These are phyloP conservation scores for Geotrichum bryndzae DNA, from an alignment of 1,139 yeast species.

Conservation along the genomic window DNA sequence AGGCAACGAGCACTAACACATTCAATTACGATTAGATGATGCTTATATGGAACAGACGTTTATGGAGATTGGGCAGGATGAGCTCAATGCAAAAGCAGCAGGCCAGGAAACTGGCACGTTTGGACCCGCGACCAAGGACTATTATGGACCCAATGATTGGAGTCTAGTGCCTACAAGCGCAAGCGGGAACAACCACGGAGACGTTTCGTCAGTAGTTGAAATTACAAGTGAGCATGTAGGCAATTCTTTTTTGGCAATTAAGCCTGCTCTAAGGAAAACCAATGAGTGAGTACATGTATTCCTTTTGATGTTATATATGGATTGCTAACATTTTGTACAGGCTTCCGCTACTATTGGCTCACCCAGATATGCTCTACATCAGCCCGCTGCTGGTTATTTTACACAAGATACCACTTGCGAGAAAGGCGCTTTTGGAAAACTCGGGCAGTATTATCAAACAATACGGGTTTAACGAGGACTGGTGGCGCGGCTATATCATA, in stretches of 20 bases:
- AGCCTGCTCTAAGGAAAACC: constrained; percentile 16
- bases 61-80: constrained; percentile 19
- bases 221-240: constrained; percentile 8
- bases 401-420: constrained; percentile 40
- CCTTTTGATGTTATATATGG: background rate
- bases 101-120: constrained; percentile 22
- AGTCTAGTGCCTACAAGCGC: constrained; percentile 24
- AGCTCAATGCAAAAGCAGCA: constrained; percentile 1
- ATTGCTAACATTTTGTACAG: background rate
- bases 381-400: constrained; percentile 42
- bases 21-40: background rate
- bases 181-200: background rate
- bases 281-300: constrained; percentile 11
- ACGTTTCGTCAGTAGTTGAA: constrained; percentile 3
- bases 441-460: constrained; percentile 31
- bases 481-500: constrained; percentile 42
- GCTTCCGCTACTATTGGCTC: constrained; percentile 39
- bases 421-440: constrained; percentile 35
- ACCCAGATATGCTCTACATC: constrained; percentile 34
- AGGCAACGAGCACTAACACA: background rate
- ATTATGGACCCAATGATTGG: constrained; percentile 28
- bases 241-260: constrained; percentile 8
- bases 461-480: constrained; percentile 39
- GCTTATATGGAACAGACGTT: constrained; percentile 17
- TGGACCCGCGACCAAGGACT: constrained; percentile 27